Conservation (phyloP, 2,329 filamentous ascomycete genomes). For the Amauroascus verrucosus region DNA sequence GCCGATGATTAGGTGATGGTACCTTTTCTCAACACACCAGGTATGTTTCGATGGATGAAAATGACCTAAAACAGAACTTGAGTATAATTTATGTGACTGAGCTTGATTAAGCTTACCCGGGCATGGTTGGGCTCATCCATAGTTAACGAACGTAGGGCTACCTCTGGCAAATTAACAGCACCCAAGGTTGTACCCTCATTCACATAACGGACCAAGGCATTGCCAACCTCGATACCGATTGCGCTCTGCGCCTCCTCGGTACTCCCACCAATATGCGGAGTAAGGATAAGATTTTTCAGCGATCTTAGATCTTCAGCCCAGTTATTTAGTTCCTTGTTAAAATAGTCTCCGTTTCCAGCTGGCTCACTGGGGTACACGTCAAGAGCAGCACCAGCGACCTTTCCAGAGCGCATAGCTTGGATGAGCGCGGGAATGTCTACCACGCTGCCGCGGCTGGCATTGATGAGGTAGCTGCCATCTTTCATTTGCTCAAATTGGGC, state of each 20-base stretch:
- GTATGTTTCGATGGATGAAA: slow-evolving; percentile 94
- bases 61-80: slow-evolving; percentile 50
- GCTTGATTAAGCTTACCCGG: slow-evolving; percentile 45
- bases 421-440: slow-evolving; percentile 90
- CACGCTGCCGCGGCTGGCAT: slow-evolving; percentile 85
- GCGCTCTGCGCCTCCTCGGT: slow-evolving; percentile 96
- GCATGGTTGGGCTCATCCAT: slow-evolving; percentile 82
- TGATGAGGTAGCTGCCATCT: slow-evolving; percentile 84
- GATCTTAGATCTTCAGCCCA: slow-evolving; percentile 79
- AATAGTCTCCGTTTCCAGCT: slow-evolving; percentile 88
- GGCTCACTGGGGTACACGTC: slow-evolving; percentile 95
- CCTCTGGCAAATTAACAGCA: slow-evolving; percentile 94
- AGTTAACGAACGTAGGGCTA: slow-evolving; percentile 78
- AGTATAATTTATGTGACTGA: neutral
- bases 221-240: slow-evolving; percentile 85
- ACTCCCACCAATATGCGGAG: slow-evolving; percentile 92
- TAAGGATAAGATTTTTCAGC: slow-evolving; percentile 86
- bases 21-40: slow-evolving; percentile 82
- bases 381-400: slow-evolving; percentile 85
- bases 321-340: slow-evolving; percentile 68
- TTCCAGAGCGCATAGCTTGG: slow-evolving; percentile 72
- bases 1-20: slow-evolving; percentile 17
- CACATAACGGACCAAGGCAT: slow-evolving; percentile 84
- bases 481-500: slow-evolving; percentile 81
- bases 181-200: slow-evolving; percentile 88